Conservation (phyloP, 805 yeast genomes). For the Debaryomyces castellii region DNA sequence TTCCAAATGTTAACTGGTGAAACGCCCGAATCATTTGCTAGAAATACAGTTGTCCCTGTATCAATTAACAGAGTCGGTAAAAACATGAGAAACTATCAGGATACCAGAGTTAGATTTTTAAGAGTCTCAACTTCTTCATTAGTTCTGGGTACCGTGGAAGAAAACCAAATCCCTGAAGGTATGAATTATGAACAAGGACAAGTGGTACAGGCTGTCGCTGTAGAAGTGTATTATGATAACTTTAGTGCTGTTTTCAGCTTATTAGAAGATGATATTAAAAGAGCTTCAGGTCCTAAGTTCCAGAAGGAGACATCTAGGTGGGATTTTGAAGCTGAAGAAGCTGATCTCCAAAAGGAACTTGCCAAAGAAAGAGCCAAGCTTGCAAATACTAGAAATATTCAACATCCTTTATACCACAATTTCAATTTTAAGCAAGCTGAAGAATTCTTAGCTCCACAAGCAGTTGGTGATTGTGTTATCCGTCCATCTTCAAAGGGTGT, state of each 20-base stretch:
- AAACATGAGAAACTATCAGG: conserved; percentile 54
- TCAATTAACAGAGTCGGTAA: conserved; percentile 66
- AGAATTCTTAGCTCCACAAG: conserved; percentile 82
- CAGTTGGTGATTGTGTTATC: conserved; percentile 89
- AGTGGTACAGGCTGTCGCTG: conserved; percentile 81
- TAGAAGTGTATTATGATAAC: conserved; percentile 67
- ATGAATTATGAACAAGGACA: conserved; percentile 58
- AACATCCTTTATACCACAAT: conserved; percentile 87
- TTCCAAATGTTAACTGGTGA: conserved; percentile 92
- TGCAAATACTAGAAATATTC: conserved; percentile 73
- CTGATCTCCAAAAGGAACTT: conserved; percentile 58
- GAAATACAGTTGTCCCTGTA: conserved; percentile 75
- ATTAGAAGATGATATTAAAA: conserved; percentile 61
- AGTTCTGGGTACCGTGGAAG: conserved; percentile 45
- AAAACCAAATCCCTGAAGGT: conserved; percentile 44
- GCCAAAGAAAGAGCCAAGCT: conserved; percentile 65
- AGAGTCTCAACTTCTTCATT: conserved; percentile 43
- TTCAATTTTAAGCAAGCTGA: conserved; percentile 88
- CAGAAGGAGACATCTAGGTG: conserved; percentile 64
- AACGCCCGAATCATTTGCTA: conserved; percentile 61
- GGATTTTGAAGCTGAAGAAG: conserved; percentile 75
- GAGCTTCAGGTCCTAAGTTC: conserved; percentile 47
- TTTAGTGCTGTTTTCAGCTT: conserved; percentile 76
- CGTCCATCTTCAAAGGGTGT: conserved; percentile 92
- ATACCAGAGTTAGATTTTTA: conserved; percentile 40